Conservation (phyloP, 1,284 basidiomycete genomes). For the Apiotrichum veenhuisii region DNA sequence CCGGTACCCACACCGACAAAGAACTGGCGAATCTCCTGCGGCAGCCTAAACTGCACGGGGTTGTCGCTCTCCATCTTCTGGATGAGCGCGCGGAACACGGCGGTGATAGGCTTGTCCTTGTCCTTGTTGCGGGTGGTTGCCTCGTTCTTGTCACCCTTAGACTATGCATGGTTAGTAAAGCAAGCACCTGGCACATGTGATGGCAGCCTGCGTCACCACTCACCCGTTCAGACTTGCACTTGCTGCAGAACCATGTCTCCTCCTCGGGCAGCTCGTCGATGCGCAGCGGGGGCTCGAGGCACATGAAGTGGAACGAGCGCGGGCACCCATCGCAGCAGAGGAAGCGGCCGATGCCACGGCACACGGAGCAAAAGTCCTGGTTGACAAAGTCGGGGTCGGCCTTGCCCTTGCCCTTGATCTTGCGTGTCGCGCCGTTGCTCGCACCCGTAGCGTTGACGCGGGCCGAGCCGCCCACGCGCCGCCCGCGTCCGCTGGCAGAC, state of each 20-base stretch:
- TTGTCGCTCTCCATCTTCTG: slow-evolving; percentile 46
- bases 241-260: slow-evolving; percentile 84
- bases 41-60: slow-evolving; percentile 73
- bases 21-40: slow-evolving; percentile 74
- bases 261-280: slow-evolving; percentile 76
- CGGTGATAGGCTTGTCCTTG: slow-evolving; percentile 29
- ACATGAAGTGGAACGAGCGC: slow-evolving; percentile 91
- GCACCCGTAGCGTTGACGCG: slow-evolving; percentile 7
- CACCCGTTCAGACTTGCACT: slow-evolving; percentile 42
- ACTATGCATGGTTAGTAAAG: not conserved
- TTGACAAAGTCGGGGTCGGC: slow-evolving; percentile 54
- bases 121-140: slow-evolving; percentile 7
- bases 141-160: not conserved
- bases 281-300: slow-evolving; percentile 91
- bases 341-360: slow-evolving; percentile 67
- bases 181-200: too few relatives aligned
- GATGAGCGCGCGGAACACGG: slow-evolving; percentile 34
- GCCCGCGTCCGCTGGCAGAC: slow-evolving; percentile 38
- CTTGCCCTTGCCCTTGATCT: slow-evolving; percentile 32
- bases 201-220: slow-evolving; percentile 8
- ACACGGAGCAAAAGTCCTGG: slow-evolving; percentile 91
- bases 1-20: slow-evolving; percentile 77
- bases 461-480: slow-evolving; percentile 34
- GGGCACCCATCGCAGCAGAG: slow-evolving; percentile 98
- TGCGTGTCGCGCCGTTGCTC: slow-evolving; percentile 9